These are phyloP conservation scores for Cystofilobasidium capitatum DNA, from an alignment of 768 basidiomycete genomes.

Conservation along the genomic window DNA sequence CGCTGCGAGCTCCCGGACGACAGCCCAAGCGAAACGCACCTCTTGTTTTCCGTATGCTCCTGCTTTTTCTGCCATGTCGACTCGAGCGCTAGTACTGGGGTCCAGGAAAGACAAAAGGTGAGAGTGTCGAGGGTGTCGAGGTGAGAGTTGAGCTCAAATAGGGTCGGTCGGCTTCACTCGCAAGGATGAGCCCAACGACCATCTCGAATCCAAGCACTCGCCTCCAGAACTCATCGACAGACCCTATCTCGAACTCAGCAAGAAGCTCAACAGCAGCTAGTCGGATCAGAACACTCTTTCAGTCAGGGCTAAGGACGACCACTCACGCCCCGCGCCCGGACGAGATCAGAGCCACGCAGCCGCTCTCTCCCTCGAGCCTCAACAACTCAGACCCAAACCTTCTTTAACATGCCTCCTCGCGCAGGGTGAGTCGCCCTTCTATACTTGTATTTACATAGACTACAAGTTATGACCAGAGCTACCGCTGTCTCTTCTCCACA, in stretches of 20 bases:
- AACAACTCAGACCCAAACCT: background rate
- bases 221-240: too few relatives aligned
- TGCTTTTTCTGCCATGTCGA: background rate
- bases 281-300: too few relatives aligned
- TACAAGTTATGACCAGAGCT: background rate
- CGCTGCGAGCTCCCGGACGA: too few relatives aligned
- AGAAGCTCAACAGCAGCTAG: too few relatives aligned
- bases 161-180: too few relatives aligned
- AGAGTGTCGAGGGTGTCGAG: background rate
- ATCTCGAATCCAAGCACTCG: too few relatives aligned
- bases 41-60: constrained; percentile 3
- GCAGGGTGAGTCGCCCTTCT: constrained; percentile 13
- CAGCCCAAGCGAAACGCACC: too few relatives aligned
- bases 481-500: background rate
- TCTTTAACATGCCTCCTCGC: constrained; percentile 25
- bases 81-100: background rate
- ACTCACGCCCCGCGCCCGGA: too few relatives aligned
- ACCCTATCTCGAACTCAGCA: too few relatives aligned
- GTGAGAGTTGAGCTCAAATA: too few relatives aligned
- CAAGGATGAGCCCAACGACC: too few relatives aligned
- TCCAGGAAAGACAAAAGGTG: background rate
- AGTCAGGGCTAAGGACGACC: too few relatives aligned
- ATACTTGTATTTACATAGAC: background rate
- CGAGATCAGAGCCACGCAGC: background rate
- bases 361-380: background rate